Conservation (phyloP, 257 asterid genomes). For the Petunia axillaris region DNA sequence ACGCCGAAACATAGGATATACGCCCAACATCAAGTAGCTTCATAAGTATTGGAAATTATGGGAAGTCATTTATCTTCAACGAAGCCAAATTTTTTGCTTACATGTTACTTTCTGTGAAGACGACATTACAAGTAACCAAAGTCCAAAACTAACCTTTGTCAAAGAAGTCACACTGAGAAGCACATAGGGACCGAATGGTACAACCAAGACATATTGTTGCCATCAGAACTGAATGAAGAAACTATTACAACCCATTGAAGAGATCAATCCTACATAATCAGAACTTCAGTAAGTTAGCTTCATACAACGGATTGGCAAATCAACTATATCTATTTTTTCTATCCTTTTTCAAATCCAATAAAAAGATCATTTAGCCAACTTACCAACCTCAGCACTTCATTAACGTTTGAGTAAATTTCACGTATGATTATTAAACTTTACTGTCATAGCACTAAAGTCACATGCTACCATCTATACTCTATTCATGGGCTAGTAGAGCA, state of each 20-base stretch:
- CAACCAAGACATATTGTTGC: conserved; percentile 60
- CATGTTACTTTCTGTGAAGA: background rate
- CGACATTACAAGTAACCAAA: background rate
- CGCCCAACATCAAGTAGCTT: background rate
- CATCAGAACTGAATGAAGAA: conserved; percentile 47
- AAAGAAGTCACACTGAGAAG: conserved; percentile 83
- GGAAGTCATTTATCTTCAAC: background rate
- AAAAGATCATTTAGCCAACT: too few relatives aligned
- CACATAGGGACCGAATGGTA: conserved; percentile 82
- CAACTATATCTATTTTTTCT: too few relatives aligned
- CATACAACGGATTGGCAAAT: too few relatives aligned
- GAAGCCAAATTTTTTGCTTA: background rate
- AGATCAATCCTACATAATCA: background rate
- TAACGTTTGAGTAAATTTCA: too few relatives aligned
- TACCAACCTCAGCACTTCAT: too few relatives aligned
- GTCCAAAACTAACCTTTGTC: conserved; percentile 44
- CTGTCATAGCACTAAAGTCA: too few relatives aligned
- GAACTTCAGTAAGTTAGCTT: background rate
- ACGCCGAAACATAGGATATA: too few relatives aligned
- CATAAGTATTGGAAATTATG: background rate
- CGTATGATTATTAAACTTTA: too few relatives aligned
- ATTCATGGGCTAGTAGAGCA: too few relatives aligned
- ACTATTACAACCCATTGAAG: background rate
- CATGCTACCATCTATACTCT: background rate
- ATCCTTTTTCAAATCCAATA: too few relatives aligned